These are phyloP conservation scores for Deinandra increscens DNA, from an alignment of 129 eudicot genomes.

Conservation along the genomic window DNA sequence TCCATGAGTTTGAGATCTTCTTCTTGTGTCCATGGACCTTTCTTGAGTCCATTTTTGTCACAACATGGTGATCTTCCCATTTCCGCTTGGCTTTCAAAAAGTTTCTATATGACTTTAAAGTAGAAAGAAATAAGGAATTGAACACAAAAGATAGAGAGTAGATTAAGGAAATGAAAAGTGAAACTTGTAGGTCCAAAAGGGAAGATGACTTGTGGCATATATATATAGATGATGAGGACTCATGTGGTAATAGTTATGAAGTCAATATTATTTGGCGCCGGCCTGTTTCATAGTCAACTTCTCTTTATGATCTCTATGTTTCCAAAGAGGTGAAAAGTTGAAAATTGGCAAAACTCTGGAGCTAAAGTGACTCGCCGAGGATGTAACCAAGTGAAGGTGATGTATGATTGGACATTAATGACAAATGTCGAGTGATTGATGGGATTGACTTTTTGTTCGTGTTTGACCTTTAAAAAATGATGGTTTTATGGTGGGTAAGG, in stretches of 20 bases:
- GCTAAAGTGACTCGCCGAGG: constrained; percentile 22
- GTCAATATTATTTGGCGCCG: constrained; percentile 79
- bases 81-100: constrained; percentile 2
- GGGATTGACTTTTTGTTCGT: constrained; percentile 45
- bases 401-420: constrained; percentile 13
- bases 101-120: constrained; percentile 21
- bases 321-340: constrained; percentile 32
- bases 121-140: background rate
- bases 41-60: constrained; percentile 73
- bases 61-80: constrained; percentile 85
- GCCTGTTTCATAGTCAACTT: constrained; percentile 40
- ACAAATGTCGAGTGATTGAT: constrained; percentile 40
- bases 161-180: constrained; percentile 32
- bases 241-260: constrained; percentile 24
- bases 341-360: constrained; percentile 25
- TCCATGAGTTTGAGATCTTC: constrained; percentile 70
- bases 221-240: constrained; percentile 41
- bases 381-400: constrained; percentile 19
- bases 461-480: constrained; percentile 29
- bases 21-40: constrained; percentile 86
- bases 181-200: constrained; percentile 40
- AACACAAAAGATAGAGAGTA: constrained; percentile 13
- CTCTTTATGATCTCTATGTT: constrained; percentile 28
- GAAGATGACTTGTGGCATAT: constrained; percentile 33
- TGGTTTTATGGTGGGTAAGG: constrained; percentile 52